Conservation (phyloP, 192 early-diverging fungal species). For the Umbelopsis sp. region DNA sequence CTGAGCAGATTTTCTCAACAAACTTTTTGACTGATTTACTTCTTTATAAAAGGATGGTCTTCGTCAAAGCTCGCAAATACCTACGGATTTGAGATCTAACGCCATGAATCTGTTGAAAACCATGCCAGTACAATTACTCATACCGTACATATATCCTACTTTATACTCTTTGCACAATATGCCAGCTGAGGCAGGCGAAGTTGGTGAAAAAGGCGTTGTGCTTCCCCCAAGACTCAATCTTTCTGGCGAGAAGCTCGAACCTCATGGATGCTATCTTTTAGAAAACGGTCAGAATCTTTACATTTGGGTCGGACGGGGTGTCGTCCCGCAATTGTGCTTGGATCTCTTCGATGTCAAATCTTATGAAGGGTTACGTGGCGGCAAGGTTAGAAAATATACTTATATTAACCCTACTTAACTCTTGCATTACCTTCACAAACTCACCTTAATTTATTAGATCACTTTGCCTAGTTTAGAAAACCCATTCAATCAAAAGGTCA, state of each 20-base stretch:
- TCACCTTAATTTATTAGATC: slow-evolving; percentile 41
- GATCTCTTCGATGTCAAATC: slow-evolving; percentile 76
- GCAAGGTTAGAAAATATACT: slow-evolving; percentile 51
- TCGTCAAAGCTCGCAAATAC: slow-evolving; percentile 65
- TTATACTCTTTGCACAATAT: slow-evolving; percentile 88
- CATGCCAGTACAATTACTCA: slow-evolving; percentile 74
- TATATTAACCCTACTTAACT: background rate
- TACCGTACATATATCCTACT: slow-evolving; percentile 72
- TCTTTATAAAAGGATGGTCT: slow-evolving; percentile 49
- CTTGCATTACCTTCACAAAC: background rate
- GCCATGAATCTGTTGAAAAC: slow-evolving; percentile 81
- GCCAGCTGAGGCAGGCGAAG: slow-evolving; percentile 55
- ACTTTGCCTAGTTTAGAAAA: slow-evolving; percentile 69
- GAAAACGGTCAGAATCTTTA: slow-evolving; percentile 83
- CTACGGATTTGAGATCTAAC: slow-evolving; percentile 79
- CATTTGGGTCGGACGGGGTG: slow-evolving; percentile 87
- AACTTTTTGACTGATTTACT: background rate
- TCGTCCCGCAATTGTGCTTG: slow-evolving; percentile 69
- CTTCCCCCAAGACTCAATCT: slow-evolving; percentile 82
- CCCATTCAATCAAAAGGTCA: slow-evolving; percentile 71
- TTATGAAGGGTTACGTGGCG: slow-evolving; percentile 77
- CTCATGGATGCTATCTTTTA: slow-evolving; percentile 85
- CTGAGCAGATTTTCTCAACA: background rate
- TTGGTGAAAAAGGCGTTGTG: slow-evolving; percentile 61
- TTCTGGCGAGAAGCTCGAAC: slow-evolving; percentile 82